These are phyloP conservation scores for Trichoderma sp. DNA, from an alignment of 2,329 filamentous ascomycete genomes.

Conservation along the genomic window DNA sequence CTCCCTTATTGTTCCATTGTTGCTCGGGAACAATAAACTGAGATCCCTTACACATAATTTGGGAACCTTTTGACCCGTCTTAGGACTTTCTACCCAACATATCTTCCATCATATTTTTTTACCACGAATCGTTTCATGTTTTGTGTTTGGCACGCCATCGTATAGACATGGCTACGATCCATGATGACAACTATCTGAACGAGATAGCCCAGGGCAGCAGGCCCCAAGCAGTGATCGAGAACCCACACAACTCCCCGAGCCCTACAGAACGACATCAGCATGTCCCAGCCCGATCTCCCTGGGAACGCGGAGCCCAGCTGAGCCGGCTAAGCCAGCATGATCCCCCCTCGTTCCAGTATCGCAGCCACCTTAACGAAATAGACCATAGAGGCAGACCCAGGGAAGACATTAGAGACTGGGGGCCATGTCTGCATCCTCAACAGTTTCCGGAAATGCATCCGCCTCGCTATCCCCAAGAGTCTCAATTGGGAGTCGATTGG, in stretches of 20 bases:
- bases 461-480: background rate
- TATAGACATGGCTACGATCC: conserved; percentile 26
- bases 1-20: conserved; percentile 9
- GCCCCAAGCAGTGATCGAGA: background rate
- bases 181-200: conserved; percentile 24
- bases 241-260: background rate
- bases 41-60: background rate
- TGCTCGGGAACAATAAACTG: conserved; percentile 1
- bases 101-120: background rate
- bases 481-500: background rate
- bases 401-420: background rate
- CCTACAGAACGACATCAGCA: background rate
- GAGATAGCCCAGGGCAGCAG: background rate
- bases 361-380: background rate
- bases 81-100: background rate
- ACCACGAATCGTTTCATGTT: conserved; percentile 27
- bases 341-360: background rate
- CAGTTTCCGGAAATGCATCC: background rate
- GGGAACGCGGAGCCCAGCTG: background rate
- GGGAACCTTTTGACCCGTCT: background rate
- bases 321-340: background rate
- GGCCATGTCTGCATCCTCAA: background rate
- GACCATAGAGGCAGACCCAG: background rate
- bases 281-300: background rate
- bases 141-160: conserved; percentile 26